A percentile compares a stretch with the other conserved stretches of the same genome.
Evolutionary conservation across 164 flowering plant genomes (phyloP).

Genomic region (Kingdonia uniflora): DNA sequence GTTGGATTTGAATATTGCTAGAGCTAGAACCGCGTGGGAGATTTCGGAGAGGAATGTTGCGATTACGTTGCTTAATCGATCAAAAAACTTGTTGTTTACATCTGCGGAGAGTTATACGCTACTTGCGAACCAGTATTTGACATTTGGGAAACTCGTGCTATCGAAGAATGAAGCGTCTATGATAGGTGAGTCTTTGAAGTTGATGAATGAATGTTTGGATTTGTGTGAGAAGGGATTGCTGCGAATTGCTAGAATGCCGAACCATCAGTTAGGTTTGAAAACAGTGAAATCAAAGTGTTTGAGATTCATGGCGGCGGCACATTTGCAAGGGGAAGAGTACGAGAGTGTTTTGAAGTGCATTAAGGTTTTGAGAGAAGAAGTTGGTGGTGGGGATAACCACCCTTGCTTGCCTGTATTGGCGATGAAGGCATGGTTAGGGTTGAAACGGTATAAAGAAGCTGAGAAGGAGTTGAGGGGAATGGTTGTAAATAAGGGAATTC

Average conservation of each 20-base stretch:
- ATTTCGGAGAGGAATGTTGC: slow-evolving; percentile 52
- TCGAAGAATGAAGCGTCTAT: slow-evolving; percentile 16
- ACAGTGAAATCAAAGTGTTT: slow-evolving; percentile 46
- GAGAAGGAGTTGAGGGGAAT: slow-evolving; percentile 87
- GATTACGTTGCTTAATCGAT: slow-evolving; percentile 46
- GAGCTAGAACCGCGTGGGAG: slow-evolving; percentile 68
- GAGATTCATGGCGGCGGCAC: slow-evolving; percentile 72
- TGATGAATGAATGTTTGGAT: slow-evolving; percentile 79
- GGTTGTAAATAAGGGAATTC: slow-evolving; percentile 63
- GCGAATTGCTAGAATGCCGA: slow-evolving; percentile 29
- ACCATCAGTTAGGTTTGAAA: slow-evolving; percentile 30
- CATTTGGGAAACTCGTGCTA: slow-evolving; percentile 49
- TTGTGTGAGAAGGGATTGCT: slow-evolving; percentile 69
- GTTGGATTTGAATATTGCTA: slow-evolving; percentile 27
- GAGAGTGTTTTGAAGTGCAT: slow-evolving; percentile 89
- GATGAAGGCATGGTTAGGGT: slow-evolving; percentile 87
- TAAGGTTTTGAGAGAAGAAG: slow-evolving; percentile 59
- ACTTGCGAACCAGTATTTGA: slow-evolving; percentile 58
- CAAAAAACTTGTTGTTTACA: slow-evolving; percentile 49
- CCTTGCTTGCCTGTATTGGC: slow-evolving; percentile 77
- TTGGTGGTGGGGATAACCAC: slow-evolving; percentile 34
- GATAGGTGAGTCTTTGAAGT: slow-evolving; percentile 47
- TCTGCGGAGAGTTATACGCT: slow-evolving; percentile 37
- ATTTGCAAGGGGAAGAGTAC: slow-evolving; percentile 72
- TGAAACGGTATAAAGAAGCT: slow-evolving; percentile 65